Conservation (phyloP, 2,329 filamentous ascomycete species). For the Mycosphaerella sp. region DNA sequence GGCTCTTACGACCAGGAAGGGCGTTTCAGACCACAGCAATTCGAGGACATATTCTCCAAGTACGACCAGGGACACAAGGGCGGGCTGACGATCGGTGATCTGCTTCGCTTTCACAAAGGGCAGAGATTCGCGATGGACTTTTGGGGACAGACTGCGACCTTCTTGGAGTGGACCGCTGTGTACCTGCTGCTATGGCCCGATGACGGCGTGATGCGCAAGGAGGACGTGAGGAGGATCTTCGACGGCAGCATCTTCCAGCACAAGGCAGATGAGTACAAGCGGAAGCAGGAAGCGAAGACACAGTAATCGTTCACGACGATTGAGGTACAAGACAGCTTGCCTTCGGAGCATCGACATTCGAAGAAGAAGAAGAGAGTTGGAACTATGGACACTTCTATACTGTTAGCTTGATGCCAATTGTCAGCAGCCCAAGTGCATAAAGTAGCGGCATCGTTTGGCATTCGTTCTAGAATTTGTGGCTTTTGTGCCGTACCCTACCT, state of each 20-base stretch:
- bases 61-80: constrained; percentile 38
- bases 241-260: constrained; percentile 49
- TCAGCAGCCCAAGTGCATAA: not conserved
- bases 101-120: constrained; percentile 36
- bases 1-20: constrained; percentile 43
- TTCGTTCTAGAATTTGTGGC: no score
- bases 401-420: not conserved
- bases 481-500: no score
- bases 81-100: constrained; percentile 37
- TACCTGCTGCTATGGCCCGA: constrained; percentile 51
- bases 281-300: constrained; percentile 13
- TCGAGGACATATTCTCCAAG: constrained; percentile 46
- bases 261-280: constrained; percentile 34
- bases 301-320: not conserved
- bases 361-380: not conserved
- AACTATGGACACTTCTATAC: not conserved
- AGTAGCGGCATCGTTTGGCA: not conserved
- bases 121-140: constrained; percentile 41
- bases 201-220: constrained; percentile 52
- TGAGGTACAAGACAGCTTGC: not conserved
- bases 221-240: constrained; percentile 49
- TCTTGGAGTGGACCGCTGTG: constrained; percentile 46
- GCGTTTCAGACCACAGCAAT: constrained; percentile 41
- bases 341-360: not conserved
- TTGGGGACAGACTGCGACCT: constrained; percentile 42